phyloP scores from a whole-genome alignment of 164 flowering plant species.

The Umbilicus rupestris region DNA sequence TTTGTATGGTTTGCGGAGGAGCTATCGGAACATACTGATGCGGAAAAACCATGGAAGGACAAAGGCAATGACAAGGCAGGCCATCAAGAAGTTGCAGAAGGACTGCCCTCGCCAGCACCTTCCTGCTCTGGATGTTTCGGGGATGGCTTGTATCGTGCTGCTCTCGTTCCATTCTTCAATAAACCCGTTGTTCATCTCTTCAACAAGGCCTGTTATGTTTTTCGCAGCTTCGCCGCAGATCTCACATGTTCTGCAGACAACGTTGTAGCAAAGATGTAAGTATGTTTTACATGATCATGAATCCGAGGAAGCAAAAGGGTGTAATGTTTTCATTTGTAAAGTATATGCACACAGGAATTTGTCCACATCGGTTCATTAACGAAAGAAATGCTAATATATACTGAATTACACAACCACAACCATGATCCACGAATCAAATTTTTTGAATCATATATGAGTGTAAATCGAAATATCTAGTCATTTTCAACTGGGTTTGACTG shows the following conservation, averaged over 20 bases:
- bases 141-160: conserved; percentile 6
- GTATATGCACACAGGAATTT: too few species aligned
- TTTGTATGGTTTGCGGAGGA: not conserved
- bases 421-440: too few species aligned
- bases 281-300: too few species aligned
- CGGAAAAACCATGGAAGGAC: conserved; percentile 52
- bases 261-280: not conserved
- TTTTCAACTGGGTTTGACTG: too few species aligned
- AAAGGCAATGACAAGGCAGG: conserved; percentile 43
- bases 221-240: conserved; percentile 56
- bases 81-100: conserved; percentile 56
- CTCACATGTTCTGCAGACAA: conserved; percentile 50
- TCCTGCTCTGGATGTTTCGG: conserved; percentile 16
- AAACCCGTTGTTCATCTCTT: conserved; percentile 26
- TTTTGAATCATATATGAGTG: too few species aligned
- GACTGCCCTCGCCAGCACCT: conserved; percentile 52
- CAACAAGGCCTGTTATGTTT: conserved; percentile 36
- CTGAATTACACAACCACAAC: too few species aligned
- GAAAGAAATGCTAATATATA: too few species aligned
- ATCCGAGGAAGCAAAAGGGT: too few species aligned
- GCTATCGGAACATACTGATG: conserved; percentile 27
- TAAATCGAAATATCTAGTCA: too few species aligned
- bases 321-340: too few species aligned
- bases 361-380: too few species aligned
- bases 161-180: conserved; percentile 51